Base-by-base conservation (phyloP, 305 asterid species). In the Fraxinus ornus region DNA sequence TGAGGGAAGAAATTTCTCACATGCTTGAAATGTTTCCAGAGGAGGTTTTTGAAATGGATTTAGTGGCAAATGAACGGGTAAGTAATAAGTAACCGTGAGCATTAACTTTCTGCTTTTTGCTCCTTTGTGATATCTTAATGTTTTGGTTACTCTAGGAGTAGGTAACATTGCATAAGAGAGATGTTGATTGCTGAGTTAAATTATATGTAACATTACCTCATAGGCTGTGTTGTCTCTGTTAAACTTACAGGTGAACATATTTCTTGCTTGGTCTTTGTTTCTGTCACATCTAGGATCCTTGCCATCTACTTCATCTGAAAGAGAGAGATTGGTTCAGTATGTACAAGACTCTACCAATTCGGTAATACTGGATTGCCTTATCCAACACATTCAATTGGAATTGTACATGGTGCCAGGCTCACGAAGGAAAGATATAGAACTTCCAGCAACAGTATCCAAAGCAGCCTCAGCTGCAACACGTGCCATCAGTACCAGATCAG, bases 221-320 rank as follows among this genome's bases (percentile, higher is more conserved):
- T 80, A 32, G 49, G 62, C 55, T 68, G 71, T 77, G 81, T 32
- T 78, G 82, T 80, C 47, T 82, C 19, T 79, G 78, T 83, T 79
- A 44, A 80, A 62, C 84, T 86, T 73, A 30, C 91, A 96, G 99
- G 97, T 96, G 83, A 90, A 92, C 84, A 85, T 91, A 57, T 87
- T 92, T 78, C 88, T 94, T 85, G 93, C 98, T 80, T 96, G 99
- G 98, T 87, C 93, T 90, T 92, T 96, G 87, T 88, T 96, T 84
- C 93, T 96, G 80, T 90, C 98, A 19, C 92, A 90, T 88, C 84
- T 93, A 55, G 87, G 84, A 73, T 93, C 98, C 79, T 90, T 96
- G 87, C 97, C 98, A 79, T 85, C 97, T 10, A 91, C 99, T 77
- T 91, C 98, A 57, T 86, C 92, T 35, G 85, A 77, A 85, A 91